These are phyloP conservation scores for Pseudofabraea citricarpa DNA, from an alignment of 2,329 filamentous ascomycete species.

Conservation along the genomic window DNA sequence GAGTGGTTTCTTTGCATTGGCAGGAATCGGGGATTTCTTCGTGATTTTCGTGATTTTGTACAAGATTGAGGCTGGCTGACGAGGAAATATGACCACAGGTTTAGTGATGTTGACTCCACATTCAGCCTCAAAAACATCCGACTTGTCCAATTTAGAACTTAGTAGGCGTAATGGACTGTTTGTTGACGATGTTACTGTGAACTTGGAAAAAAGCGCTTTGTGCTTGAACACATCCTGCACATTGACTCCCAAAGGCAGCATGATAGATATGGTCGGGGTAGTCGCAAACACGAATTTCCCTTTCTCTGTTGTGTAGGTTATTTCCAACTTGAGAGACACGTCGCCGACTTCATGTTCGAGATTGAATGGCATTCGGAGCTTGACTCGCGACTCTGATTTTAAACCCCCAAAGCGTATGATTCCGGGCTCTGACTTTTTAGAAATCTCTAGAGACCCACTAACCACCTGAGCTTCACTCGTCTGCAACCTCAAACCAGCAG, in stretches of 20 bases:
- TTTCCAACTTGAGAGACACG: constrained; percentile 71
- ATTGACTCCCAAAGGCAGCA: constrained; percentile 85
- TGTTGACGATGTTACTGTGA: constrained; percentile 81
- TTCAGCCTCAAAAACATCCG: constrained; percentile 62
- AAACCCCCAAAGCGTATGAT: constrained; percentile 47
- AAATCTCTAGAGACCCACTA: constrained; percentile 35
- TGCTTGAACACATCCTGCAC: constrained; percentile 95
- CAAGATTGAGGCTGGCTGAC: constrained; percentile 74
- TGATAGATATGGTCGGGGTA: constrained; percentile 60
- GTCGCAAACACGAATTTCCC: constrained; percentile 62
- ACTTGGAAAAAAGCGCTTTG: constrained; percentile 75
- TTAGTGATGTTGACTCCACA: constrained; percentile 50
- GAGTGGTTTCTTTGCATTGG: constrained; percentile 38
- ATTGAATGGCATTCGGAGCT: constrained; percentile 73
- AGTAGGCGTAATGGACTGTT: constrained; percentile 70
- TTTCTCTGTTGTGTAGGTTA: constrained; percentile 64
- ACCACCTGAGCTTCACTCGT: constrained; percentile 54
- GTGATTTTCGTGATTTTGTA: constrained; percentile 65
- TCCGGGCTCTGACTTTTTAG: constrained; percentile 48
- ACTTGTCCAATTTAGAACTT: constrained; percentile 64
- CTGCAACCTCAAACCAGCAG: constrained; percentile 59
- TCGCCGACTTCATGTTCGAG: constrained; percentile 71
- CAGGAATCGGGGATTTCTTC: constrained; percentile 40
- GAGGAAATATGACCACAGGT: constrained; percentile 65
- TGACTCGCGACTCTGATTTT: constrained; percentile 39